Base-by-base conservation (phyloP, 805 yeast species). In the Lachancea nothofagi region DNA sequence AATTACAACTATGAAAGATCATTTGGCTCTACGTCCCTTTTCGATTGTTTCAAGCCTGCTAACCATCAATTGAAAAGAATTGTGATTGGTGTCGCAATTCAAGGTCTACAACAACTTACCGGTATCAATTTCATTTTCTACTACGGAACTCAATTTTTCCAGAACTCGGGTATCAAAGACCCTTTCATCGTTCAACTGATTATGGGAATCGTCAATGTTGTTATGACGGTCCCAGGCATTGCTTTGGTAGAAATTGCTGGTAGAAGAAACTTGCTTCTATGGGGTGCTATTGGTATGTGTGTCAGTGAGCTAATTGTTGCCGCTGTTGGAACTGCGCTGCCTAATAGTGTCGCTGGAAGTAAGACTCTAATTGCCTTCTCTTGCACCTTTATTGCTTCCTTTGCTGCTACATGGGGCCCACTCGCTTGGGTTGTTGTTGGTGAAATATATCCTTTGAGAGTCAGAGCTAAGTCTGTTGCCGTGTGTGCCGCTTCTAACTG, bases 351-450 rank as follows among this genome's bases (percentile, higher is more conserved):
- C 27, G 46, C 51, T 33, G 41, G 55, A 7, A 45, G 48, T 29
- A 48, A 39, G 17, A 45, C 33, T n/a, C 19, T 36, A 19, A 36
- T 45, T 30, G 55, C 62, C 28, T 71, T 81, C 49, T 71, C 87
- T 17, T 78, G 85, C 67, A 66, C 81, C 54, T 81, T 68, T 68
- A 77, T 81, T 45, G 79, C 79, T 72, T 78, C 71, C 68, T 81
- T 80, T 53, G 87, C 88, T 23, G 73, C 80, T 31, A 76, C 86
- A 15, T 81, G 88, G 88, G 87, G 85, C 47, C 83, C 86, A 54
- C 72, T 76, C 53, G 77, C 75, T 33, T 80, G 69, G 63, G 78
- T 78, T 41, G 77, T 80, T 50, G 72, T 78, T 23, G 75, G 86
- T 28, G 88, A 81, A 65, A 70, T 78, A 28, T 81, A 75, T 64